Evolutionary conservation across 768 basidiomycete genomes (phyloP), one percentile per base, ranked within the genome.

Genomic region (Macrolepiota dolichaula): DNA sequence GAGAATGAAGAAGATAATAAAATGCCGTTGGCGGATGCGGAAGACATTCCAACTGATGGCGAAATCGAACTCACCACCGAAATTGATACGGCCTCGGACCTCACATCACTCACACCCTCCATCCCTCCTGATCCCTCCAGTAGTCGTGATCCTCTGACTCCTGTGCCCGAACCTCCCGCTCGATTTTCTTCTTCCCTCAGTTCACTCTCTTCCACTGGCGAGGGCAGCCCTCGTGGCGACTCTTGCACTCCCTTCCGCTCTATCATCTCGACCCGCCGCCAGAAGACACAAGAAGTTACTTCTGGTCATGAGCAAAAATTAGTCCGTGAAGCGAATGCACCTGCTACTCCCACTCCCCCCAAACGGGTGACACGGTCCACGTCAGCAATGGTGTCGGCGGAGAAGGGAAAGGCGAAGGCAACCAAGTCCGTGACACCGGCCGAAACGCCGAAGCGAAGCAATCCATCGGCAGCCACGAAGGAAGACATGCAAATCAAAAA

Each of bases 181-280:
- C 72, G 74, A 37, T 77, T 75, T 29, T 75, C 76, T 22, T 79
- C 79, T 27, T 76, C 77, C 50, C 73, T 78, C 44, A 79, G 75
- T 55, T 77, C 79, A 36, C 63, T 79, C 54, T 77, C 81, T 29
- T 77, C 78, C 19, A 61, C 70, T 17, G 68, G 71, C 40, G 73
- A 73, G 42, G 64, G 68, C 27, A 70, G 79, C 64, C 64, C 76
- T n/a, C 69, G 70, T 51, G 72, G 72, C 61, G 64, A 62, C 38
- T 68, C 68, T 32, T 71, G 73, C 17, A 72, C 78, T 27, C 73
- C 80, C 27, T 83, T 80, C 66, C 82, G 78, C 51, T 82, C 86
- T 15, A 82, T 84, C 50, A 86, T 87, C 51, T 77, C 85, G 32
- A 84, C 86, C 38, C 85, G 86, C 66, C 77, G 70, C 59, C 87